Conservation (phyloP, 2,329 filamentous ascomycete species). For the Ophiostoma sp. region DNA sequence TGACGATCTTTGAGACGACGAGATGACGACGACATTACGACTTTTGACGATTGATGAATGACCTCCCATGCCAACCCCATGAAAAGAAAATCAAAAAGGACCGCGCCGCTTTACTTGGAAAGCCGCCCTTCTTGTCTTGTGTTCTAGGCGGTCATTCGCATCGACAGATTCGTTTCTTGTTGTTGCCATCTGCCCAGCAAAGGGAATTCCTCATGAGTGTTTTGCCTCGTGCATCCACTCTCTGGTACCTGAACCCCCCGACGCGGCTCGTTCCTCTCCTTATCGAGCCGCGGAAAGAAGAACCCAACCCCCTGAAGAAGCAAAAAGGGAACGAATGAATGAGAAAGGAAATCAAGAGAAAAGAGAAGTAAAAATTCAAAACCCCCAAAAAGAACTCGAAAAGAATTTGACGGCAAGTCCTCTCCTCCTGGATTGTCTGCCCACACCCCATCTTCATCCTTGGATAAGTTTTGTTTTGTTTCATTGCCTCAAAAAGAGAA, state of each 20-base stretch:
- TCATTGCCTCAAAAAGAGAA: constrained; percentile 15
- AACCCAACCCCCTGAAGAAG: background rate
- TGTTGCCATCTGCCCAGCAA: background rate
- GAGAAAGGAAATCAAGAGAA: constrained; percentile 8
- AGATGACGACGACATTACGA: background rate
- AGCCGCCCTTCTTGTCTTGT: constrained; percentile 3
- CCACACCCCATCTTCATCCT: background rate
- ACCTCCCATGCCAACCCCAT: background rate
- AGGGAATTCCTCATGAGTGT: background rate
- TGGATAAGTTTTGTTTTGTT: constrained; percentile 33
- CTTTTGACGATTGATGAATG: constrained; percentile 12
- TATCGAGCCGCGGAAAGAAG: constrained; percentile 24
- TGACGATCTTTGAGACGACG: background rate
- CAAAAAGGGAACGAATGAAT: background rate
- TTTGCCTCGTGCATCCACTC: background rate
- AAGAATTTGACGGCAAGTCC: constrained; percentile 7
- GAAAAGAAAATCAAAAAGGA: constrained; percentile 10
- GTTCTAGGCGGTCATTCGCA: background rate
- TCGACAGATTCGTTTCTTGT: background rate
- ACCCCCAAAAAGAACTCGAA: background rate
- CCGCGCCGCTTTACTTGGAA: constrained; percentile 6
- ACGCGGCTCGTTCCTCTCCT: constrained; percentile 24
- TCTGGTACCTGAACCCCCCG: background rate
- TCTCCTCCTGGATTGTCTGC: constrained; percentile 15
- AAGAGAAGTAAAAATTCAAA: background rate